These are phyloP conservation scores for Colletotrichum gloeosporioides DNA, from an alignment of 2,329 filamentous ascomycete genomes.

Conservation along the genomic window DNA sequence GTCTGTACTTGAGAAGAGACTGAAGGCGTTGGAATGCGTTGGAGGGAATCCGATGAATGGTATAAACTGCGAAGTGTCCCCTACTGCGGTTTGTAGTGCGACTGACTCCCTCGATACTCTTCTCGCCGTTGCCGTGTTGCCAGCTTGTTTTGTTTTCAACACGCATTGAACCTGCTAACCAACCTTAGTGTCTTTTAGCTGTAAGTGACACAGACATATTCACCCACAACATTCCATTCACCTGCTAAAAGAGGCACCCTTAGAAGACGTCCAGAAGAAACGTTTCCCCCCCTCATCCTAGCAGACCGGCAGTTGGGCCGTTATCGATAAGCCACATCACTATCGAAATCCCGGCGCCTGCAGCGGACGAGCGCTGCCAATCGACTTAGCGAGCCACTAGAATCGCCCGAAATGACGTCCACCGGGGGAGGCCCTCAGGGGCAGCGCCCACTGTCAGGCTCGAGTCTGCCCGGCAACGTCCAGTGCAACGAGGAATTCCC, in stretches of 20 bases:
- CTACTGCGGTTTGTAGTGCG: background rate
- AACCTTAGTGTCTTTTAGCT: background rate
- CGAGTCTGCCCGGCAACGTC: conserved; percentile 40
- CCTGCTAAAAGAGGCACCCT: background rate
- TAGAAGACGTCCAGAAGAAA: background rate
- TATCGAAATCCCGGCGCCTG: conserved; percentile 16
- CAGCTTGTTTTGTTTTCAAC: background rate
- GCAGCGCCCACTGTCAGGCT: conserved; percentile 17
- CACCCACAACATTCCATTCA: background rate
- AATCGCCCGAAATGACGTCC: conserved; percentile 21
- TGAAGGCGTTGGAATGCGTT: background rate
- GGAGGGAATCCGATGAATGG: background rate
- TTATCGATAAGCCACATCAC: conserved; percentile 17
- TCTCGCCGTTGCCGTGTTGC: background rate
- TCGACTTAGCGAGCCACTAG: conserved; percentile 20
- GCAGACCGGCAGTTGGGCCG: conserved; percentile 3
- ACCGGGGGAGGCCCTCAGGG: conserved; percentile 16
- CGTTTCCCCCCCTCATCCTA: background rate
- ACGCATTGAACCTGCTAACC: background rate
- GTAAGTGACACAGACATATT: background rate
- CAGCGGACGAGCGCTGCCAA: conserved; percentile 20
- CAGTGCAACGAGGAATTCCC: conserved; percentile 40
- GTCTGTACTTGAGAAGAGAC: conserved; percentile 7
- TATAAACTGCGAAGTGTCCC: background rate
- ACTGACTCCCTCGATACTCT: background rate